A percentile compares a stretch with the other conserved stretches of the same genome.
These are phyloP conservation scores for Pigoraptor vietnamica DNA, from an alignment of 78 protist genomes.

Conservation along the genomic window DNA sequence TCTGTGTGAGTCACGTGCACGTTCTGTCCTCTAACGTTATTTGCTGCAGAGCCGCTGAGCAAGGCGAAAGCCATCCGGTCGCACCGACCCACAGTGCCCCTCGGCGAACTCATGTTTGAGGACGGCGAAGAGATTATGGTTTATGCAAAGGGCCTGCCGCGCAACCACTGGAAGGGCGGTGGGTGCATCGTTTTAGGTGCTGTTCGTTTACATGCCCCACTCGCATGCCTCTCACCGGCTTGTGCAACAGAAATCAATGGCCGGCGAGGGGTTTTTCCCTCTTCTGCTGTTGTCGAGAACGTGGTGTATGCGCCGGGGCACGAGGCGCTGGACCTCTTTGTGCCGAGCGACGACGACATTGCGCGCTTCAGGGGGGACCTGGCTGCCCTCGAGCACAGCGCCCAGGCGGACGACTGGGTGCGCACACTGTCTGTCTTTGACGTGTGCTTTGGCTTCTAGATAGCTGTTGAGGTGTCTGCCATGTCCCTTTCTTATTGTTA, in stretches of 20 bases:
- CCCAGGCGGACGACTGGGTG: too few species aligned
- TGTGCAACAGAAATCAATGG: background rate
- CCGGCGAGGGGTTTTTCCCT: background rate
- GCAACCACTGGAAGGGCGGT: background rate
- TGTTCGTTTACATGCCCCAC: too few species aligned
- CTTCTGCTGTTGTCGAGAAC: background rate
- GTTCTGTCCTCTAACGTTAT: background rate
- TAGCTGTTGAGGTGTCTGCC: too few species aligned
- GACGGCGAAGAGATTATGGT: background rate
- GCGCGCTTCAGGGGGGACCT: too few species aligned
- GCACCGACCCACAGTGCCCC: background rate
- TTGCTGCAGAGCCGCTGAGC: background rate
- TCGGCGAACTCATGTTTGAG: background rate
- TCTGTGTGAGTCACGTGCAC: background rate
- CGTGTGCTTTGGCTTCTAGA: too few species aligned
- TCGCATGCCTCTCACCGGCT: background rate
- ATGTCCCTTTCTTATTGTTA: too few species aligned
- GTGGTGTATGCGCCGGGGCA: background rate
- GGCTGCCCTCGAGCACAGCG: too few species aligned
- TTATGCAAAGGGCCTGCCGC: background rate
- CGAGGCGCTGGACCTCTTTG: background rate
- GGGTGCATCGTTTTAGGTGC: too few species aligned
- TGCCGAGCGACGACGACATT: background rate
- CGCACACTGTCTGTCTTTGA: too few species aligned
- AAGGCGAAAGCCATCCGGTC: background rate